phyloP scores from a whole-genome alignment of 1,139 yeast genomes.

The Yamadazyma conglobata region DNA sequence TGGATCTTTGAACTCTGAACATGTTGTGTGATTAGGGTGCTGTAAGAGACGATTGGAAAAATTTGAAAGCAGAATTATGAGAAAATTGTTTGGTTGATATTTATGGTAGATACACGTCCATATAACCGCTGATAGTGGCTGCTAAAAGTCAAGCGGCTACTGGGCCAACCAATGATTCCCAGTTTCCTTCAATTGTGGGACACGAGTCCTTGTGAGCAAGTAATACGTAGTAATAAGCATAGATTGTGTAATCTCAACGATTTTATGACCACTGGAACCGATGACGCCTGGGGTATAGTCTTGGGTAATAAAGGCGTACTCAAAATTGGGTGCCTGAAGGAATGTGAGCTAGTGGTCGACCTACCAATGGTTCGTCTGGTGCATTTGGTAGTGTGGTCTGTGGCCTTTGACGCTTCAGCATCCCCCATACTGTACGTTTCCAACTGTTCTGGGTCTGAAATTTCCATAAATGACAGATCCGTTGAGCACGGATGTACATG shows the following conservation, averaged over 20 bases:
- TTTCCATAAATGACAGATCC: constrained; percentile 37
- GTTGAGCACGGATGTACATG: constrained; percentile 30
- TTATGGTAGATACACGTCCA: too few species aligned
- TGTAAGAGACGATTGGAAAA: too few species aligned
- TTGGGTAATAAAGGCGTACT: constrained; percentile 4
- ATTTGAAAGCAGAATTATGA: constrained; percentile 6
- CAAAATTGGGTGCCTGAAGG: constrained; percentile 15
- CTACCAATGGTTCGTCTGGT: constrained; percentile 29
- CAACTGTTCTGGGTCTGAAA: constrained; percentile 56
- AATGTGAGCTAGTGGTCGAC: constrained; percentile 2
- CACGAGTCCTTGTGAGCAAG: too few species aligned
- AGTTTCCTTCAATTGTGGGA: too few species aligned
- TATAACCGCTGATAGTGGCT: too few species aligned
- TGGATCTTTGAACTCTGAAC: constrained; percentile 9
- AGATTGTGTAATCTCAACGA: too few species aligned
- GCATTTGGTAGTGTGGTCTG: constrained; percentile 49
- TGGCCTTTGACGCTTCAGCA: constrained; percentile 47
- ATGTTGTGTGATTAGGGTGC: constrained; percentile 5
- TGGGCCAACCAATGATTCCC: too few species aligned
- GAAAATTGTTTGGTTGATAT: constrained; percentile 8
- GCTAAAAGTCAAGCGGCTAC: too few species aligned
- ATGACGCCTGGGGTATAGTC: too few species aligned
- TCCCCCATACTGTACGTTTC: constrained; percentile 50
- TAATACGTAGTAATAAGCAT: too few species aligned
- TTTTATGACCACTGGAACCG: too few species aligned